A percentile compares a stretch with the other conserved stretches of the same genome.
phyloP scores from a whole-genome alignment of 2,329 filamentous ascomycete genomes.

The Byssothecium circinans region DNA sequence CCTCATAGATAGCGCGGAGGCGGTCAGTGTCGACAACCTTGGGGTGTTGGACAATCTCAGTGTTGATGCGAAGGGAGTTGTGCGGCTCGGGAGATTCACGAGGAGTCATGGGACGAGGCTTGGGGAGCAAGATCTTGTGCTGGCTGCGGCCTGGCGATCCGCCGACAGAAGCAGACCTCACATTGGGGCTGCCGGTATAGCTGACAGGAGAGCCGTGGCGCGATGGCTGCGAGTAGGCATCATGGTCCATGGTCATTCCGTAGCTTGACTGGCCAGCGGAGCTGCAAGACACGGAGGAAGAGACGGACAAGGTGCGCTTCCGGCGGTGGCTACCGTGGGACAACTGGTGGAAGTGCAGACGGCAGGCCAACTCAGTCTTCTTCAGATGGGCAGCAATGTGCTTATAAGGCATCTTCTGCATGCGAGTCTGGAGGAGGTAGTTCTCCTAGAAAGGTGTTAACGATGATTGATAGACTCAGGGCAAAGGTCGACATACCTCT shows the following conservation, averaged over 20 bases:
- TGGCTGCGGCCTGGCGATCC: constrained; percentile 58
- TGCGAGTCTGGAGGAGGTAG: constrained; percentile 79
- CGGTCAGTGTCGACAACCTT: constrained; percentile 65
- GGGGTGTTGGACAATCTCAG: constrained; percentile 49
- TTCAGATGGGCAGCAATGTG: constrained; percentile 82
- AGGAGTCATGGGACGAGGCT: constrained; percentile 55
- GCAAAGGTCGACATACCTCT: constrained; percentile 61
- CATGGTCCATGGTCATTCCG: constrained; percentile 39
- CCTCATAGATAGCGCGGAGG: constrained; percentile 69
- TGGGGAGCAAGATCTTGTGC: constrained; percentile 61
- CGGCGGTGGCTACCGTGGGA: constrained; percentile 80
- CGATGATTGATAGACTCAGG: not conserved
- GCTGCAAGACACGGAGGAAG: constrained; percentile 53
- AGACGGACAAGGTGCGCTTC: constrained; percentile 72
- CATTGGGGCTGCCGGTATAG: constrained; percentile 52
- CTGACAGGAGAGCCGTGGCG: constrained; percentile 47
- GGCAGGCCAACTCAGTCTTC: constrained; percentile 86
- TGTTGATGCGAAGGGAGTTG: constrained; percentile 48
- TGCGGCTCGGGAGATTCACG: constrained; percentile 42
- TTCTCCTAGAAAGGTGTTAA: constrained; percentile 64
- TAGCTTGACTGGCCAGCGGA: constrained; percentile 44
- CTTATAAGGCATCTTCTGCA: constrained; percentile 90
- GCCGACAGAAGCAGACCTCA: constrained; percentile 41
- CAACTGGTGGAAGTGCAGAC: constrained; percentile 83
- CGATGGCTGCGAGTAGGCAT: constrained; percentile 41